Evolutionary conservation across 495 filamentous ascomycete species (phyloP).

Genomic region (Penicillium dipodomyicola): DNA sequence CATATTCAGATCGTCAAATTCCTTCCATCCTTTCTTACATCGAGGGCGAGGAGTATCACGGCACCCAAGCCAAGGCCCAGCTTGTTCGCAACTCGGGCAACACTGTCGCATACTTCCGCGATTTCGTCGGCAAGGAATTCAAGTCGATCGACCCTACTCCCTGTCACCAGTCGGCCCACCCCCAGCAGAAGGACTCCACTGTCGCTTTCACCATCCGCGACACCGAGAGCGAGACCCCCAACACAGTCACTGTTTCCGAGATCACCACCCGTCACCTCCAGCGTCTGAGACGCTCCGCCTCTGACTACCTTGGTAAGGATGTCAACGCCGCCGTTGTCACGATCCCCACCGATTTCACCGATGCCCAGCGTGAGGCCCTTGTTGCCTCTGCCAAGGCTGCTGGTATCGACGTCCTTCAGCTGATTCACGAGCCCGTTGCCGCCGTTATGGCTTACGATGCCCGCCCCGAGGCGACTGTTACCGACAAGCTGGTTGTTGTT

Average conservation of each 20-base stretch:
- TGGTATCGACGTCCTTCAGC: slow-evolving; percentile 84
- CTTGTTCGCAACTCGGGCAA: slow-evolving; percentile 87
- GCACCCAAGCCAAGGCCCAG: slow-evolving; percentile 90
- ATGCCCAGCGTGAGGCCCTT: slow-evolving; percentile 79
- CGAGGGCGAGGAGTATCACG: slow-evolving; percentile 93
- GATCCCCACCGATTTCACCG: slow-evolving; percentile 88
- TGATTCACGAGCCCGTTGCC: slow-evolving; percentile 90
- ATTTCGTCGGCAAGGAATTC: slow-evolving; percentile 92
- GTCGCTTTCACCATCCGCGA: slow-evolving; percentile 84
- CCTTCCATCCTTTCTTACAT: slow-evolving; percentile 92
- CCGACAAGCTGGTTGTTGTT: slow-evolving; percentile 88
- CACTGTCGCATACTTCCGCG: slow-evolving; percentile 92
- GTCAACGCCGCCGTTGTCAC: slow-evolving; percentile 92
- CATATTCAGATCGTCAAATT: slow-evolving; percentile 81
- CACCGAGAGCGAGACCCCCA: slow-evolving; percentile 63
- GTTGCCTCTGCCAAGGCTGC: slow-evolving; percentile 74
- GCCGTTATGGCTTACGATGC: slow-evolving; percentile 91
- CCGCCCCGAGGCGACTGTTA: slow-evolving; percentile 65
- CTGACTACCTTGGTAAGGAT: slow-evolving; percentile 86
- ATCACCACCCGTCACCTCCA: slow-evolving; percentile 83
- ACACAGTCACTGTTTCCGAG: slow-evolving; percentile 75
- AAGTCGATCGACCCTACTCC: slow-evolving; percentile 94
- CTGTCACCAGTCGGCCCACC: slow-evolving; percentile 90
- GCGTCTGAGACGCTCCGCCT: slow-evolving; percentile 76
- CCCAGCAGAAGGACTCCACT: slow-evolving; percentile 66